phyloP scores from a whole-genome alignment of 2,329 filamentous ascomycete species.

The Calonectria hongkongensis region DNA sequence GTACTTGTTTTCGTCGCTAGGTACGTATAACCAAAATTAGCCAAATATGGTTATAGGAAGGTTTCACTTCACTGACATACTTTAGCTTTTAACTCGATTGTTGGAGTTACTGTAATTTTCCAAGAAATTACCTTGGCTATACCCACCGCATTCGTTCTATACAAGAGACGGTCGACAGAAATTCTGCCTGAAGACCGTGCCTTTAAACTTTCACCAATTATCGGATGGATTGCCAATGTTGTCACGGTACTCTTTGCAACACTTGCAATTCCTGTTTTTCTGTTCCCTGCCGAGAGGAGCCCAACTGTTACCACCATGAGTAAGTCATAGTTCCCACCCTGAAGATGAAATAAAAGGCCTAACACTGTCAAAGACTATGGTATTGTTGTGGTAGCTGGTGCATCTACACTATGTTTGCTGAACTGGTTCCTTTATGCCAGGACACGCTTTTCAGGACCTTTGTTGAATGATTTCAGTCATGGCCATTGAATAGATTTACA shows the following conservation, averaged over 20 bases:
- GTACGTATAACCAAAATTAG: background rate
- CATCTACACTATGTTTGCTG: background rate
- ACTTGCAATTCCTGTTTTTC: conserved; percentile 9
- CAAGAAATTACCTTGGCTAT: conserved; percentile 16
- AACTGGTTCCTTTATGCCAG: conserved; percentile 12
- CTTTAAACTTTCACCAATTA: conserved; percentile 1
- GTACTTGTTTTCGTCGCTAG: conserved; percentile 9
- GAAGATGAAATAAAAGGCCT: background rate
- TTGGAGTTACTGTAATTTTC: conserved; percentile 15
- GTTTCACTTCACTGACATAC: background rate
- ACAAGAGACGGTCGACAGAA: background rate
- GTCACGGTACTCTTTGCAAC: conserved; percentile 13
- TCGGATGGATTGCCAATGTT: conserved; percentile 17
- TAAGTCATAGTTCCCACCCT: background rate
- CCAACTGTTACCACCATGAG: conserved; percentile 21
- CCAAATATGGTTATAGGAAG: background rate
- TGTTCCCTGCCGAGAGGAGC: conserved; percentile 2
- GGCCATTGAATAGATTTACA: no score
- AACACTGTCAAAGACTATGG: conserved; percentile 1
- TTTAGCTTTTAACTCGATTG: conserved; percentile 11
- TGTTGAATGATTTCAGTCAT: no score
- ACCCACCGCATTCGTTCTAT: conserved; percentile 7
- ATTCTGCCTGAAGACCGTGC: background rate
- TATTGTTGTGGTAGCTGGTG: conserved; percentile 7
- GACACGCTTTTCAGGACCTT: conserved; percentile 4